phyloP scores from a whole-genome alignment of 164 flowering plant species.

The Warburgia ugandensis region DNA sequence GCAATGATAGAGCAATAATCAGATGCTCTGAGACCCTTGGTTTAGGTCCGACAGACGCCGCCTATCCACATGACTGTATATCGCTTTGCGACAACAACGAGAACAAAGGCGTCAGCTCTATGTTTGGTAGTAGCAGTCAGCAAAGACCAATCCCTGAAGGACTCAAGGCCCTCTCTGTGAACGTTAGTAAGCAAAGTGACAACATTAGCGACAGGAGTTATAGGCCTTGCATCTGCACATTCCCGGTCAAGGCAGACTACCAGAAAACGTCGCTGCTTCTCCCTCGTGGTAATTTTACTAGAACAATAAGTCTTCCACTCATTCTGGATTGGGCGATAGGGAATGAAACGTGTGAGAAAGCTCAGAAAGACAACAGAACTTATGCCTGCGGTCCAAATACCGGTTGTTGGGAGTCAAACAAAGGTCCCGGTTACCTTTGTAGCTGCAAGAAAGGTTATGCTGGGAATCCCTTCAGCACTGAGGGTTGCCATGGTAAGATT shows the following conservation, averaged over 20 bases:
- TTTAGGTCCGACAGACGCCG: no score
- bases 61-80: neutral
- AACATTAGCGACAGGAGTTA: neutral
- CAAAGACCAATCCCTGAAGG: neutral
- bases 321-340: neutral
- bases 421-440: neutral
- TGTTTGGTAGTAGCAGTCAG: neutral
- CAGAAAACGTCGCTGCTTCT: no score
- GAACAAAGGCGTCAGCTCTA: neutral
- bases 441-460: neutral
- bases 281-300: no score
- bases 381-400: neutral
- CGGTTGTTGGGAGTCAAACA: neutral
- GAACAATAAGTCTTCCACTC: no score
- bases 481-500: slow-evolving; percentile 1
- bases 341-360: neutral
- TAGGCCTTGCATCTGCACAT: neutral
- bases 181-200: neutral
- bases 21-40: neutral
- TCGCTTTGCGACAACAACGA: neutral
- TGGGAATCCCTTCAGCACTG: neutral
- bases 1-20: neutral
- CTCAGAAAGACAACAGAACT: neutral
- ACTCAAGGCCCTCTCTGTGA: neutral
- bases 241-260: no score